Percentiles rank a stretch among this genome's conserved stretches.
Conservation (phyloP, 1,284 basidiomycete species). For the Nidula niveotomentosa region DNA sequence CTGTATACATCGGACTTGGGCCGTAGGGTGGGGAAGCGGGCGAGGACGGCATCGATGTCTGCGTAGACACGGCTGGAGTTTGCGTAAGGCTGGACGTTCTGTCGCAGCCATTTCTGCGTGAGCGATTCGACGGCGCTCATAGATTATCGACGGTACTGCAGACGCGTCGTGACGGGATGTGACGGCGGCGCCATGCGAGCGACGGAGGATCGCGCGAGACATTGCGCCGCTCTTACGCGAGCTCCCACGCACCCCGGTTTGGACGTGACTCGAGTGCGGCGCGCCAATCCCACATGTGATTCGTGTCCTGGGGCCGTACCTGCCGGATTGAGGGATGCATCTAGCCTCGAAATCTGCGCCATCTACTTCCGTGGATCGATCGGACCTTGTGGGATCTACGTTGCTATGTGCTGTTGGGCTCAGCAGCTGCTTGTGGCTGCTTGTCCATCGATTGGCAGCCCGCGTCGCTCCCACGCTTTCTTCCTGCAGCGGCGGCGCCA, state of each 20-base stretch:
- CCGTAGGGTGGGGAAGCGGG: conserved; percentile 63
- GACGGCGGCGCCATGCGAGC: not conserved
- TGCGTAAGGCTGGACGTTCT: conserved; percentile 67
- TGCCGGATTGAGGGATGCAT: not conserved
- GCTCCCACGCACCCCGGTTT: too few species aligned
- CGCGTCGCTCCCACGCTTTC: too few species aligned
- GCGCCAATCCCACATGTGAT: not conserved
- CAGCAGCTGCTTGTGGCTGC: too few species aligned
- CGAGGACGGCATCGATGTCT: conserved; percentile 70
- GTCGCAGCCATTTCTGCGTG: conserved; percentile 70
- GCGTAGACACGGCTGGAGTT: conserved; percentile 51
- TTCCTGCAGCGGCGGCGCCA: not conserved
- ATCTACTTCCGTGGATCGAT: conserved; percentile 27
- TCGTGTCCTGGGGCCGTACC: not conserved
- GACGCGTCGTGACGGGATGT: too few species aligned
- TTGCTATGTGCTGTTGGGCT: not conserved
- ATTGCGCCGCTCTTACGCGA: too few species aligned
- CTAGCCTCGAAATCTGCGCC: not conserved
- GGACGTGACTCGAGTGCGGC: not conserved
- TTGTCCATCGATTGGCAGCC: too few species aligned
- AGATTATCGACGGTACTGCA: too few species aligned
- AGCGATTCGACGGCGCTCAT: conserved; percentile 19
- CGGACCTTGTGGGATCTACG: conserved; percentile 2
- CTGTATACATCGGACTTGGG: conserved; percentile 96
- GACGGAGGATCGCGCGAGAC: not conserved